These are phyloP conservation scores for Corymbia maculata DNA, from an alignment of 345 rosid species.

Conservation along the genomic window DNA sequence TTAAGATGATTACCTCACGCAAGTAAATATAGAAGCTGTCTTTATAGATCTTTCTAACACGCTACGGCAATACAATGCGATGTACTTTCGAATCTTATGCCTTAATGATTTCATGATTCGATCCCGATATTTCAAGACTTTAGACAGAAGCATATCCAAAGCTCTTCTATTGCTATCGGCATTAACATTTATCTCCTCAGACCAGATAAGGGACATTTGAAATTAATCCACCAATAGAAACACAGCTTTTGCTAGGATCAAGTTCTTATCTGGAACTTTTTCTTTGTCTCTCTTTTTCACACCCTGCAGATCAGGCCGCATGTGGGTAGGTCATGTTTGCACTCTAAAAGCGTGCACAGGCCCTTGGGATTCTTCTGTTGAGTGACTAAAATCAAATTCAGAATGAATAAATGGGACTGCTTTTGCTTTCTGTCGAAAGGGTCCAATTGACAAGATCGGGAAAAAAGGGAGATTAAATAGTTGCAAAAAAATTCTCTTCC, in stretches of 20 bases:
- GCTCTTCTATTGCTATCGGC: background rate
- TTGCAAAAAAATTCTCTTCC: background rate
- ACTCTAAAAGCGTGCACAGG: background rate
- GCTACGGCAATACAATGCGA: background rate
- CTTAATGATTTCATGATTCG: background rate
- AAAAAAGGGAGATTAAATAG: background rate
- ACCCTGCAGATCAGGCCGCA: background rate
- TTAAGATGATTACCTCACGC: background rate
- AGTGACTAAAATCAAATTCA: background rate
- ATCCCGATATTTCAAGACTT: background rate
- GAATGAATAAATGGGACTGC: background rate
- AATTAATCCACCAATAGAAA: background rate
- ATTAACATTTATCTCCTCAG: background rate
- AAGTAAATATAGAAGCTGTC: background rate
- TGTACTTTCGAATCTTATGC: background rate
- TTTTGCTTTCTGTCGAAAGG: background rate
- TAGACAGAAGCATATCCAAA: background rate
- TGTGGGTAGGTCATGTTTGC: background rate
- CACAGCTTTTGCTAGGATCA: background rate
- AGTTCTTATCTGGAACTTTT: background rate
- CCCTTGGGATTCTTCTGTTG: background rate
- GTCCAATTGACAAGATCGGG: background rate
- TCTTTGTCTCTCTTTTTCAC: background rate
- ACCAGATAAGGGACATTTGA: background rate
- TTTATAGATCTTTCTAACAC: background rate